phyloP scores from a whole-genome alignment of 2,329 filamentous ascomycete species.

The Magnaporthiopsis poae region DNA sequence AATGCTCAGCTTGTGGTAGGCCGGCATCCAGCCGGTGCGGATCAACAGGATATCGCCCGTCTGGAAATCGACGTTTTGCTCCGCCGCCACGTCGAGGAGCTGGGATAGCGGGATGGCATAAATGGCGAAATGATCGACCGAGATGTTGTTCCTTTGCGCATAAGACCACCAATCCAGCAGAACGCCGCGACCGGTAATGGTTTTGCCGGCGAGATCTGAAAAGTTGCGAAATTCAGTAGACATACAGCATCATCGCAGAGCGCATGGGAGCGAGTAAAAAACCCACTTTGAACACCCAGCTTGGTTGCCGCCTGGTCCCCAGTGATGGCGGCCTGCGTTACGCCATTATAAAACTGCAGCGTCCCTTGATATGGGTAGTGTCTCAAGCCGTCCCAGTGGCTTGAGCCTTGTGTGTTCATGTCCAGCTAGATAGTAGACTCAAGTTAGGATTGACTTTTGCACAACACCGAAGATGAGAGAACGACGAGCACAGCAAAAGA shows the following conservation, averaged over 20 bases:
- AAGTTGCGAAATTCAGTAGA: no score
- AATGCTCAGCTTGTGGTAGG: constrained; percentile 19
- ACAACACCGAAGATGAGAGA: no score
- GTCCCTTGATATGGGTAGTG: neutral
- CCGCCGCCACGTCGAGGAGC: constrained; percentile 23
- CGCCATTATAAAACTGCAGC: neutral
- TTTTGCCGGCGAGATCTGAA: neutral
- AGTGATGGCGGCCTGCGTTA: neutral
- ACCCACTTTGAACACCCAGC: neutral
- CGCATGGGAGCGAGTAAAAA: neutral
- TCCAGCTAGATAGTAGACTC: neutral
- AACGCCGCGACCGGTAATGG: constrained; percentile 35
- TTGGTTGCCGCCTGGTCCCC: neutral
- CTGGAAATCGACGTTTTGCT: constrained; percentile 24
- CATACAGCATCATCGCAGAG: neutral
- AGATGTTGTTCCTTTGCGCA: constrained; percentile 8
- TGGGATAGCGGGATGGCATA: constrained; percentile 18
- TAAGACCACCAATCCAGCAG: constrained; percentile 30
- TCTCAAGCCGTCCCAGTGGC: neutral
- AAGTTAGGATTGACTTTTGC: neutral
- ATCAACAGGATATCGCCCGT: constrained; percentile 30
- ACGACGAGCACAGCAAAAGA: neutral
- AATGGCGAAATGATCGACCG: constrained; percentile 11
- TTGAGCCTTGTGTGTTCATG: neutral
- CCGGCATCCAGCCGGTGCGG: constrained; percentile 25